Evolutionary conservation across 768 basidiomycete genomes (phyloP), one percentile per base, ranked within the genome.

Genomic region (Strobilomyces dryophilus): DNA sequence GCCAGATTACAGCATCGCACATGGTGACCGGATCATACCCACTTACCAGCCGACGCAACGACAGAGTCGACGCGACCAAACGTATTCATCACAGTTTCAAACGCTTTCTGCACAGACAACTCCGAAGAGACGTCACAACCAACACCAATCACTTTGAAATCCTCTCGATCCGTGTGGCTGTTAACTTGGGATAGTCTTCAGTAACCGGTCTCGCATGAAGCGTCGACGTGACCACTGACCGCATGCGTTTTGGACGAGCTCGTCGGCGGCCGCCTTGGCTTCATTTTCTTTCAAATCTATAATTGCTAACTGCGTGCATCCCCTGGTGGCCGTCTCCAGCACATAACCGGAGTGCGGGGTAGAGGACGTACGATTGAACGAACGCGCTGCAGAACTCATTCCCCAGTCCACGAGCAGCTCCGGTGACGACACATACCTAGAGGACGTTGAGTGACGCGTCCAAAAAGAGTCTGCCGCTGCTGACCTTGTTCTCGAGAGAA

Each of bases 111-210:
- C 35, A 98, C 92, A 9, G 82, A 82, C 9, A 73, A 62, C 73
- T 98, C 94, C 27, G 85, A 84, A 1, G 92, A 81, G 24, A 98
- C 94, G 67, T 98, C 91, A 66, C 92, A 95, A 56, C 82, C 89
- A 34, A 94, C 62, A 20, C 89, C 92, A 35, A 92, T 75, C 49
- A 89, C 76, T 35, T 83, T 74, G 52, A 91, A 73, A 58, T 84
- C 79, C 49, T 79, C 76, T 27, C 73, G 71, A 58, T 79, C 71
- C 61, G 79, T 70, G 54, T 79, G 78, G 65, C 79, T 82, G 68
- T 80, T 76, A 66, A 67, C 78, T 85, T 71, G 57, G 67, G 64
- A 59, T 46, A n/a, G 21, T 63, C 51, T 49, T 70, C 67, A 73
- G 67, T 56, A 62, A 54, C 55, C 45, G 60, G 40, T 51, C 55